Evolutionary conservation across 2,329 filamentous ascomycete genomes (phyloP).

Genomic region (Penicillium decumbens): DNA sequence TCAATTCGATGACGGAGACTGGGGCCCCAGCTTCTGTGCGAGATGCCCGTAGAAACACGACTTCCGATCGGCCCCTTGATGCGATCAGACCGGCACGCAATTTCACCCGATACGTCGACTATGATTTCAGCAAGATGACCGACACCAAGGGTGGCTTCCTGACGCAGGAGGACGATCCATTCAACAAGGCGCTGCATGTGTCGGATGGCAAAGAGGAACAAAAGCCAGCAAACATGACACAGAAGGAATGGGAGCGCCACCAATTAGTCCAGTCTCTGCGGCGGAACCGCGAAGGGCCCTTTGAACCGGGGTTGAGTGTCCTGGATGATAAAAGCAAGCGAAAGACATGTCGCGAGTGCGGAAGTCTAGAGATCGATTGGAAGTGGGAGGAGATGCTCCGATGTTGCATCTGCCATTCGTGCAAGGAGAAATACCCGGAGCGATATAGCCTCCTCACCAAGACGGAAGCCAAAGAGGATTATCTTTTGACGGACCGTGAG

Average conservation of each 20-base stretch:
- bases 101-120: conserved; percentile 92
- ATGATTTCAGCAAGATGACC: conserved; percentile 96
- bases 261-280: conserved; percentile 69
- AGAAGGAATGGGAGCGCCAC: conserved; percentile 84
- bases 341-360: conserved; percentile 79
- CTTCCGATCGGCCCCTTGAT: conserved; percentile 39
- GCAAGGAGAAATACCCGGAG: conserved; percentile 85
- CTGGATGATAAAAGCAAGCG: conserved; percentile 59
- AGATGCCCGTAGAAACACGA: conserved; percentile 55
- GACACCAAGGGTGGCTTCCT: conserved; percentile 97
- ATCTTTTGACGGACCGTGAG: conserved; percentile 84
- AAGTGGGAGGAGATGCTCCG: conserved; percentile 85
- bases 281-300: conserved; percentile 72
- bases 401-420: conserved; percentile 69
- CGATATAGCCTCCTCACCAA: conserved; percentile 95
- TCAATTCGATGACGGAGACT: conserved; percentile 57
- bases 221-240: conserved; percentile 81
- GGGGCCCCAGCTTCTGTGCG: conserved; percentile 58
- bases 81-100: conserved; percentile 73
- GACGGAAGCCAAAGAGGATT: conserved; percentile 93
- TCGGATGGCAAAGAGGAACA: conserved; percentile 51
- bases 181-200: conserved; percentile 69
- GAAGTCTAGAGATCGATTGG: conserved; percentile 82
- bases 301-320: conserved; percentile 81
- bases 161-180: conserved; percentile 83